Percentiles rank a stretch among this genome's conserved stretches.
These are phyloP conservation scores for Rhizopus delemar DNA, from an alignment of 371 early-diverging fungal genomes.

Conservation along the genomic window DNA sequence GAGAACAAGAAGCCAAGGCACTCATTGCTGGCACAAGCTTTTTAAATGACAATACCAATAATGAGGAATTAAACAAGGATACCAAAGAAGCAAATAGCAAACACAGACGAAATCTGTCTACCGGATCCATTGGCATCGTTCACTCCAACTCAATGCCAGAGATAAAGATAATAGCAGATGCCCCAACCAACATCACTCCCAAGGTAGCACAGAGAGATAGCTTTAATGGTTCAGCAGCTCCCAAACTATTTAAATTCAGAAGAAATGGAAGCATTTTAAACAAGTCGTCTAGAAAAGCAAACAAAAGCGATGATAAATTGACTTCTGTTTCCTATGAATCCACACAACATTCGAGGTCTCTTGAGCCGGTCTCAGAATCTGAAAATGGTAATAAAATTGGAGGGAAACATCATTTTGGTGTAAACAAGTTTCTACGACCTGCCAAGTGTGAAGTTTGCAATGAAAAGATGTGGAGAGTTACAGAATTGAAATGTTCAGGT, in stretches of 20 bases:
- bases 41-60: constrained; percentile 3
- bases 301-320: constrained; percentile 19
- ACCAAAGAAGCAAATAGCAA: not conserved
- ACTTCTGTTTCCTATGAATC: constrained; percentile 38
- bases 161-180: constrained; percentile 4
- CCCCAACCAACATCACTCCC: constrained; percentile 6
- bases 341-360: constrained; percentile 11
- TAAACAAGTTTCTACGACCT: constrained; percentile 66
- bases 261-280: constrained; percentile 29
- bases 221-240: constrained; percentile 44
- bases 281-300: constrained; percentile 19
- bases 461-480: constrained; percentile 86
- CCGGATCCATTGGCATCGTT: constrained; percentile 23
- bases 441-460: constrained; percentile 80
- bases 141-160: constrained; percentile 16
- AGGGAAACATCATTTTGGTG: constrained; percentile 61
- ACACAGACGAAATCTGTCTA: constrained; percentile 28
- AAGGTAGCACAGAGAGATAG: constrained; percentile 46
- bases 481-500: constrained; percentile 77
- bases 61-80: constrained; percentile 4
- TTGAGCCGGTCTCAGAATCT: constrained; percentile 25
- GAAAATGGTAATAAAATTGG: constrained; percentile 6
- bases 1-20: constrained; percentile 49
- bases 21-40: constrained; percentile 39
- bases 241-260: constrained; percentile 48